phyloP scores from a whole-genome alignment of 441 rosid species.

The Capsella rubella region DNA sequence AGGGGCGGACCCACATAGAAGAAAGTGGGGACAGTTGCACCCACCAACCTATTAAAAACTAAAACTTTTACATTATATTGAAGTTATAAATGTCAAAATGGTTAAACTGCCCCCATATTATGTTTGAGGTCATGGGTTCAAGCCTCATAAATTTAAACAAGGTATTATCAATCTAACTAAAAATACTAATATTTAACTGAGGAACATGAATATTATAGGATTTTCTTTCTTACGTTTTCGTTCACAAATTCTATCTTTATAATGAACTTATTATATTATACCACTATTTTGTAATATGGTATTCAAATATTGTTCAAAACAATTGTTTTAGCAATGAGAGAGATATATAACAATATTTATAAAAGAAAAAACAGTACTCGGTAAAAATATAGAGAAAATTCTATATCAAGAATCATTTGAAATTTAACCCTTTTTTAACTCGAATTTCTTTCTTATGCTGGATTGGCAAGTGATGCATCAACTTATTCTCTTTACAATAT shows the following conservation, averaged over 20 bases:
- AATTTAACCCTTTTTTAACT: not conserved
- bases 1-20: no score
- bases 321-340: not conserved
- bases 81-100: no score
- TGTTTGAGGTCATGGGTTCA: no score
- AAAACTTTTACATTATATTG: no score
- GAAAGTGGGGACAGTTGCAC: no score
- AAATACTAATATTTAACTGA: not conserved
- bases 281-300: not conserved
- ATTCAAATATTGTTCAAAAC: not conserved
- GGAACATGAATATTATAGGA: not conserved
- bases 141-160: not conserved
- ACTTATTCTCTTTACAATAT: not conserved
- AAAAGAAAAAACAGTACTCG: not conserved
- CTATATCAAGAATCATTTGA: conserved; percentile 10
- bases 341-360: not conserved
- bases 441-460: not conserved
- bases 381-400: not conserved
- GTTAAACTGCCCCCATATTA: no score
- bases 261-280: not conserved
- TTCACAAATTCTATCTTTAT: not conserved
- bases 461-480: not conserved
- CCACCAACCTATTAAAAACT: no score
- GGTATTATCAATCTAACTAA: conserved; percentile 3
- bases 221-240: not conserved